Percentiles rank a stretch among this genome's conserved stretches.
Conservation (phyloP, 2,329 filamentous ascomycete species). For the Aspergillus brasiliensis region DNA sequence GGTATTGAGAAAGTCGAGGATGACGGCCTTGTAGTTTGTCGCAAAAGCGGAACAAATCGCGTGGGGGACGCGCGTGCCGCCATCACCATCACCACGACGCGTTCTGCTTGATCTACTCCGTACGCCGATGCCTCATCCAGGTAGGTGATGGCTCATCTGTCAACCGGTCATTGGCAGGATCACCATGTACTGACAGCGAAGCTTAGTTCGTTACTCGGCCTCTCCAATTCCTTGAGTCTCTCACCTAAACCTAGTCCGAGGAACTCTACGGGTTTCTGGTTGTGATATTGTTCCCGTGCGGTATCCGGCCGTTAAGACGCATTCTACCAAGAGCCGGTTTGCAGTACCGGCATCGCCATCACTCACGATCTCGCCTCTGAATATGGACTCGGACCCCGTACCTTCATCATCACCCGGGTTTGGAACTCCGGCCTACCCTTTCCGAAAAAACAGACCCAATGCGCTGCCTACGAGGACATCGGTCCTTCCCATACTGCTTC, state of each 20-base stretch:
- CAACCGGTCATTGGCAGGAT: background rate
- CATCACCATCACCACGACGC: background rate
- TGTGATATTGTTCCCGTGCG: too few species aligned
- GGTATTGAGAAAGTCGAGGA: background rate
- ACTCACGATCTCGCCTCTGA: background rate
- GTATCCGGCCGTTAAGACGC: too few species aligned
- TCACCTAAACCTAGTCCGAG: background rate
- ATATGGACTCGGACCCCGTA: conserved; percentile 57
- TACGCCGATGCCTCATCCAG: background rate
- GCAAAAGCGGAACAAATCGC: background rate
- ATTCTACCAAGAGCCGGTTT: background rate
- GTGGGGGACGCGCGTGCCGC: background rate
- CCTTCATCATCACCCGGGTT: conserved; percentile 91
- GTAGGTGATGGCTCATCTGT: background rate
- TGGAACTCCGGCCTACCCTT: conserved; percentile 79
- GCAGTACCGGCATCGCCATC: background rate
- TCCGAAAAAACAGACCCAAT: conserved; percentile 49
- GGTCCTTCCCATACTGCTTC: conserved; percentile 86
- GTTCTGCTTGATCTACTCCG: background rate
- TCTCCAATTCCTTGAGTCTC: background rate
- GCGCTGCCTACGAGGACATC: conserved; percentile 58
- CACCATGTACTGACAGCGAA: background rate
- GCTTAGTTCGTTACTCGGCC: background rate
- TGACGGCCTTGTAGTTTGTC: background rate
- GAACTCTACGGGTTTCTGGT: background rate